A percentile compares a stretch with the other conserved stretches of the same genome.
Conservation (phyloP, 371 early-diverging fungal genomes). For the Coemansia sp. region DNA sequence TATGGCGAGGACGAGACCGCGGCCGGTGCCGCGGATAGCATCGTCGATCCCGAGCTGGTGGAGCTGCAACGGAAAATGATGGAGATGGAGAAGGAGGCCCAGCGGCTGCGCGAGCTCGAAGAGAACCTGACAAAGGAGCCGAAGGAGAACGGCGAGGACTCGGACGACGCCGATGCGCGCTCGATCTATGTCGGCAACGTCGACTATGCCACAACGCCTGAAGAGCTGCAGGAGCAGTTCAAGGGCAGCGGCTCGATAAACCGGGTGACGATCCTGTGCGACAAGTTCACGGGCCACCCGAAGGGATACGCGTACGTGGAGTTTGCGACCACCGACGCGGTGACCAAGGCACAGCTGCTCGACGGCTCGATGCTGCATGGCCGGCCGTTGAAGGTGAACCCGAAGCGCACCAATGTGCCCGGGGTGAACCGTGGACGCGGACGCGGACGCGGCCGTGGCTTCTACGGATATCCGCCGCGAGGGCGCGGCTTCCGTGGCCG, state of each 20-base stretch:
- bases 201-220: constrained; percentile 93
- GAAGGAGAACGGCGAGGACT: constrained; percentile 58
- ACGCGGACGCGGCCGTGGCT: constrained; percentile 70
- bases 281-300: constrained; percentile 94
- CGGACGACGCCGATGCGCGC: constrained; percentile 86
- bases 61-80: constrained; percentile 85
- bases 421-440: constrained; percentile 73
- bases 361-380: constrained; percentile 90
- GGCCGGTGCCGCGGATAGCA: constrained; percentile 7
- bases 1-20: constrained; percentile 15
- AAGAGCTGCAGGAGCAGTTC: constrained; percentile 95
- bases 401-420: constrained; percentile 97
- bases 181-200: constrained; percentile 97
- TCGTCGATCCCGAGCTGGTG: constrained; percentile 62
- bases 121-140: constrained; percentile 84
- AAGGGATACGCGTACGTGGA: constrained; percentile 98
- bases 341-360: constrained; percentile 84
- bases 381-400: constrained; percentile 81
- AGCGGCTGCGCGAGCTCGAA: constrained; percentile 88
- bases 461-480: constrained; percentile 47
- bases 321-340: constrained; percentile 84
- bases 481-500: constrained; percentile 73
- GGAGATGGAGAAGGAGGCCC: constrained; percentile 96
- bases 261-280: constrained; percentile 92
- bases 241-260: constrained; percentile 96